Evolutionary conservation across 2,329 filamentous ascomycete species (phyloP).

Genomic region (Pestalotiopsis sp.): DNA sequence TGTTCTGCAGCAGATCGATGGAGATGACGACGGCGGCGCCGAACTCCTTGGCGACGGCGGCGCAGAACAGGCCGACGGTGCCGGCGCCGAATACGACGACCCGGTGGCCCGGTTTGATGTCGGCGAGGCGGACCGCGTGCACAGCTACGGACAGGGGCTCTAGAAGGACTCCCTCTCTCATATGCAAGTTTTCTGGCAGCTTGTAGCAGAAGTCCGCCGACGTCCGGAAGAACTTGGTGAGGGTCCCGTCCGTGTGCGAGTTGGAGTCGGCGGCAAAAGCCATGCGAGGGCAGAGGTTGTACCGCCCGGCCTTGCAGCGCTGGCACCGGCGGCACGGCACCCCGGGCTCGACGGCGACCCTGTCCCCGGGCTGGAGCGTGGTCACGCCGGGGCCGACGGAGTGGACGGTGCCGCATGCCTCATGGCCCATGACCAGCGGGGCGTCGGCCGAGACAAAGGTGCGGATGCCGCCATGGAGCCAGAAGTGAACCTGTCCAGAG

Average conservation of each 20-base stretch:
- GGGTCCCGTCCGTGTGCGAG: conserved; percentile 87
- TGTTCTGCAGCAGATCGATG: conserved; percentile 81
- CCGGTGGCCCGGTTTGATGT: conserved; percentile 71
- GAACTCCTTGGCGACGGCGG: conserved; percentile 81
- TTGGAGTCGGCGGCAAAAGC: conserved; percentile 77
- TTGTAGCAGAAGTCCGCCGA: conserved; percentile 94
- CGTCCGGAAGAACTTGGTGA: conserved; percentile 82
- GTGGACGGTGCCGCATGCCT: conserved; percentile 78
- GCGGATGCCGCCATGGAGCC: conserved; percentile 83
- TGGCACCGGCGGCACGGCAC: conserved; percentile 81
- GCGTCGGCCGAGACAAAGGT: conserved; percentile 75
- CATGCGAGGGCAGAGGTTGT: conserved; percentile 91
- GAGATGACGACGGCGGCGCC: conserved; percentile 81
- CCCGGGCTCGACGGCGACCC: conserved; percentile 89
- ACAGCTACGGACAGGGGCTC: conserved; percentile 88
- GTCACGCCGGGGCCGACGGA: conserved; percentile 68
- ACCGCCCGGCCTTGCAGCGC: conserved; percentile 78
- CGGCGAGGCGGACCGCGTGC: conserved; percentile 78
- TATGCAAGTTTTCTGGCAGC: conserved; percentile 75
- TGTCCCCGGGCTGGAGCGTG: conserved; percentile 72
- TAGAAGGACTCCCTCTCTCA: conserved; percentile 88
- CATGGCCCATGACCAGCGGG: conserved; percentile 76
- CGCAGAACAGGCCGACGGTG: conserved; percentile 85
- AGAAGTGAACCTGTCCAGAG: conserved; percentile 67
- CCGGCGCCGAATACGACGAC: conserved; percentile 88